Conservation (phyloP, 371 early-diverging fungal species). For the Phascolomyces articulosus region DNA sequence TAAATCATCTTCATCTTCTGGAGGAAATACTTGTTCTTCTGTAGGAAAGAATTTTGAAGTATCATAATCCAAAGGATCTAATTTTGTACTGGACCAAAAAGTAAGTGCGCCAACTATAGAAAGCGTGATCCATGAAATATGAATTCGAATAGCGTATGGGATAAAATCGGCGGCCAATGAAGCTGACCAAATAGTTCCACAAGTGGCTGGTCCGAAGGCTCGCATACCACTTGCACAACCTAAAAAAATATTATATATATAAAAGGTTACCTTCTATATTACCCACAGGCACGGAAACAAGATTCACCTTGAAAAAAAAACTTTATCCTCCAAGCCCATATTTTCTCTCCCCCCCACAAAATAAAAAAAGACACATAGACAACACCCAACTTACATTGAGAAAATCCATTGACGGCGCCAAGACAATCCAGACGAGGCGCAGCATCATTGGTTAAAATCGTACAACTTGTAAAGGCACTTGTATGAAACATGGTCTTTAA, state of each 20-base stretch:
- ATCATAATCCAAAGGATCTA: constrained; percentile 27
- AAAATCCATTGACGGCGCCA: constrained; percentile 45
- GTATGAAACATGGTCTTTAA: constrained; percentile 43
- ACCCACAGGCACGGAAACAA: too few species aligned
- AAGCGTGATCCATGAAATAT: constrained; percentile 28
- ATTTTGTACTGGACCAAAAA: constrained; percentile 20
- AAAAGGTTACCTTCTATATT: too few species aligned
- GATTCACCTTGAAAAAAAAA: background rate
- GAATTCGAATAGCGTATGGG: constrained; percentile 31
- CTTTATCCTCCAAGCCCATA: background rate
- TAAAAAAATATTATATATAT: constrained; percentile 14
- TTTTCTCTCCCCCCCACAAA: background rate
- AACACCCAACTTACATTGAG: constrained; percentile 34
- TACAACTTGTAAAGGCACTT: constrained; percentile 37
- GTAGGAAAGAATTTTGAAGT: constrained; percentile 7
- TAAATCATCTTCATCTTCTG: constrained; percentile 6
- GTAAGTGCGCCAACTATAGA: constrained; percentile 28
- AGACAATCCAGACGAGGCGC: constrained; percentile 33
- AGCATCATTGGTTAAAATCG: constrained; percentile 39
- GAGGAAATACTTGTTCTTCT: constrained; percentile 9
- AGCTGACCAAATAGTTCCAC: constrained; percentile 45
- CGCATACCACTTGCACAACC: constrained; percentile 48
- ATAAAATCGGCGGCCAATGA: constrained; percentile 27
- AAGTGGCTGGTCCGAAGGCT: constrained; percentile 47
- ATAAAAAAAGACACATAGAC: background rate